Base-by-base conservation (phyloP, 805 yeast genomes). In the Candida stauntonica region DNA sequence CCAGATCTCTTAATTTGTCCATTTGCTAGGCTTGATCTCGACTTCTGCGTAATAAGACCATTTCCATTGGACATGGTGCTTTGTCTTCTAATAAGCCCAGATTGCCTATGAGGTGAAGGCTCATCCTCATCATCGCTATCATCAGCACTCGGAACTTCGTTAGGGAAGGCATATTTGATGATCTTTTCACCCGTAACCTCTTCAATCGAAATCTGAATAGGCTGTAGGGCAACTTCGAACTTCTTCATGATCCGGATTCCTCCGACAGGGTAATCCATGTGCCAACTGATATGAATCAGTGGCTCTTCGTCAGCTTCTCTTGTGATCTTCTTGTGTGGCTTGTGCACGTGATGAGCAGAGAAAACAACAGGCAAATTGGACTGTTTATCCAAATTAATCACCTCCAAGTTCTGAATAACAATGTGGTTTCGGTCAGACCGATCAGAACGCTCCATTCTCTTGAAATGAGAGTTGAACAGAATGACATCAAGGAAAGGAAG, bases 261-360 rank as follows among this genome's bases (percentile, higher is more conserved):
- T 23, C 96, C 98, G 39, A 91, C 82, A 0, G 95, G 87, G 38
- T 75, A 77, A 36, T 82, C 74, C 79, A 84, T 75, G n/a, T 77
- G 73, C 98, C 98, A 89, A 9, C 62, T 55, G 3, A 79, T 59
- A 6, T 61, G 59, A 7, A 81, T 57, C 44, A 75, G 58, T 26
- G 63, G 64, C 12, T 43, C 40, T 7, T 38, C 38, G 12, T 57
- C 52, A 1, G 39, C 46, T n/a, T 50, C 47, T 16, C 48, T 41
- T 14, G 33, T 27, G 9, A 40, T 31, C 41, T 44, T 47, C 42
- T 26, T 51, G 39, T 20, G 50, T 26, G 21, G 33, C 35, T 19
- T 39, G 24, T 18, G 33, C 33, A 26, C 41, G 15, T 31, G 44
- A 24, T 44, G 35, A 9, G 44, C 46, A 1, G 82, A 66, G 15